Conservation (phyloP, 129 eudicot genomes). For the Artemisia tridentata region DNA sequence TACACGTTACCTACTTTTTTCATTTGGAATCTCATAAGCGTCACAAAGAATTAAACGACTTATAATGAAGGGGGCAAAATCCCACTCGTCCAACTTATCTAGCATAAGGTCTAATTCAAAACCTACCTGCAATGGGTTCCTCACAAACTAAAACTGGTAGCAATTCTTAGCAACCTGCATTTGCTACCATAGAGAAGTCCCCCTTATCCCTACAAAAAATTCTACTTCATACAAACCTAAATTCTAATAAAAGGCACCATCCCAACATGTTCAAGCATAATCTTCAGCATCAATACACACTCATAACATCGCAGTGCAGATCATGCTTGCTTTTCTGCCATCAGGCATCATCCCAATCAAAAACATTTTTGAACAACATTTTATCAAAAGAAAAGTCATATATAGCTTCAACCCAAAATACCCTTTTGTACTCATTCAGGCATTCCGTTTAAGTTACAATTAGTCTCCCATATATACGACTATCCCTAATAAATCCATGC, state of each 20-base stretch:
- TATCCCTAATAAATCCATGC: too few species aligned
- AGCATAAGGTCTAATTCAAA: constrained; percentile 18
- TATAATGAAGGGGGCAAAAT: constrained; percentile 11
- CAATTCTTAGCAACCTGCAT: constrained; percentile 42
- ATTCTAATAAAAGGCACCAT: constrained; percentile 22
- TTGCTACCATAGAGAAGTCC: constrained; percentile 39
- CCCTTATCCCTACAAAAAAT: constrained; percentile 20
- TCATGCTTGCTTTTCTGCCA: not conserved
- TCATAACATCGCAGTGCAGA: not conserved
- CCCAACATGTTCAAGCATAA: constrained; percentile 24
- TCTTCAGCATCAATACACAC: constrained; percentile 25
- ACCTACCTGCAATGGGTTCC: constrained; percentile 26
- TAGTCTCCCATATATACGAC: too few species aligned
- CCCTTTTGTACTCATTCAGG: too few species aligned
- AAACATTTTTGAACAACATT: constrained; percentile 4
- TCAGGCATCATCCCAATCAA: constrained; percentile 15
- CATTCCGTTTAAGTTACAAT: too few species aligned
- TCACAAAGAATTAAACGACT: constrained; percentile 24
- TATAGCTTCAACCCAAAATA: too few species aligned
- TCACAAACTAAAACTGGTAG: constrained; percentile 26
- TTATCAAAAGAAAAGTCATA: too few species aligned
- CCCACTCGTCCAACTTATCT: constrained; percentile 31
- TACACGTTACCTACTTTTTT: constrained; percentile 25
- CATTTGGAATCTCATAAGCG: constrained; percentile 26
- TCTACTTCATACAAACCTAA: constrained; percentile 40